These are phyloP conservation scores for Trifolium pratense DNA, from an alignment of 306 rosid genomes.

Conservation along the genomic window DNA sequence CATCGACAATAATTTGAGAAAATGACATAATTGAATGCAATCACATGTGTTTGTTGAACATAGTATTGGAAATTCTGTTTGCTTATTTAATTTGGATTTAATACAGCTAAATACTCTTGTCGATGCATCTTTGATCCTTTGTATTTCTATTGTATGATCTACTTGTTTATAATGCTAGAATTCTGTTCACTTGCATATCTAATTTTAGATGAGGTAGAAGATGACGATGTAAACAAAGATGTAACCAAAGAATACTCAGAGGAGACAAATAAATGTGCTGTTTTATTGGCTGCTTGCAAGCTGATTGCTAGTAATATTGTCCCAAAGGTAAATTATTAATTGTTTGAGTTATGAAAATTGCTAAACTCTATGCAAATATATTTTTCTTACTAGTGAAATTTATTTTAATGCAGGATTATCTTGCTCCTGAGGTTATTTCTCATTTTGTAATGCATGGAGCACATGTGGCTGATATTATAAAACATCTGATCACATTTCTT, in stretches of 20 bases:
- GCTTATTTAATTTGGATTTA: slow-evolving; percentile 31
- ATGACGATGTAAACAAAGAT: slow-evolving; percentile 71
- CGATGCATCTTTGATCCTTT: slow-evolving; percentile 24
- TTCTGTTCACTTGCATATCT: slow-evolving; percentile 29
- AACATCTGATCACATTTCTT: slow-evolving; percentile 68
- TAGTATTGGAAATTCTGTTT: slow-evolving; percentile 16
- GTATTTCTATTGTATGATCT: slow-evolving; percentile 12
- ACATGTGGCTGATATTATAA: slow-evolving; percentile 73
- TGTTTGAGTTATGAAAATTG: slow-evolving; percentile 1
- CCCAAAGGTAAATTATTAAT: slow-evolving; percentile 63
- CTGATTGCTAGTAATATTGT: slow-evolving; percentile 65
- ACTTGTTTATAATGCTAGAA: slow-evolving; percentile 25
- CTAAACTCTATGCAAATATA: slow-evolving; percentile 4
- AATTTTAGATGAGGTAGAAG: slow-evolving; percentile 80
- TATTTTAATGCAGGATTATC: slow-evolving; percentile 71
- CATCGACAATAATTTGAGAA: neutral
- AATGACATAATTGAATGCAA: too few species aligned
- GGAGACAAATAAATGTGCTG: slow-evolving; percentile 76
- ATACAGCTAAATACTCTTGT: slow-evolving; percentile 14
- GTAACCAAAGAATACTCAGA: slow-evolving; percentile 73
- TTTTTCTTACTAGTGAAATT: slow-evolving; percentile 24
- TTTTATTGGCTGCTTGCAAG: slow-evolving; percentile 82
- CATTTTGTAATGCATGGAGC: slow-evolving; percentile 83
- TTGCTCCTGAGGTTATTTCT: slow-evolving; percentile 85
- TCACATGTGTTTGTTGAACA: slow-evolving; percentile 12